Conservation (phyloP, 306 rosid genomes). For the Myrica gale region DNA sequence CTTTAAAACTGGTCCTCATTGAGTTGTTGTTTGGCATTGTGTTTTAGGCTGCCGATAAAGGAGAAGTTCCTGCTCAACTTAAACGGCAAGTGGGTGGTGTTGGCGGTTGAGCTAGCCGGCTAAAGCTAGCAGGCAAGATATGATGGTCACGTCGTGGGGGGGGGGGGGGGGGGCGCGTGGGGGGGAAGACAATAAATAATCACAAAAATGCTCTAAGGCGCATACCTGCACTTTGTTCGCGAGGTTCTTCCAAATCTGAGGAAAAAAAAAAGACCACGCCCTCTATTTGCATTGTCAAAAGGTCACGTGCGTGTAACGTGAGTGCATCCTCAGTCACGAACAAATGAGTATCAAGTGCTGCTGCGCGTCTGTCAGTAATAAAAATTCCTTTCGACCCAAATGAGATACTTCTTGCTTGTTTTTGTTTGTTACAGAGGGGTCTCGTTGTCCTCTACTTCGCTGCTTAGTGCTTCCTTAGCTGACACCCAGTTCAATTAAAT, state of each 20-base stretch:
- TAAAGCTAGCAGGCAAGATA: slow-evolving; percentile 25
- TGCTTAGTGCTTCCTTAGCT: background rate
- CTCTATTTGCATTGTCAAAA: background rate
- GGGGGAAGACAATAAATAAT: background rate
- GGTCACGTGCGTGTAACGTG: slow-evolving; percentile 32
- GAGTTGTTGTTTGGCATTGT: background rate
- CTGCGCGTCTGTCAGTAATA: background rate
- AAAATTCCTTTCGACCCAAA: background rate
- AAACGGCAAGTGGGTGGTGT: background rate
- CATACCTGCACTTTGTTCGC: too few species aligned
- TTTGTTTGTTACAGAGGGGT: background rate
- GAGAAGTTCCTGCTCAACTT: background rate
- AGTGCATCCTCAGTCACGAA: background rate
- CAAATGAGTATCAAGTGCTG: slow-evolving; percentile 19
- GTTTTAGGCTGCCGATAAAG: background rate
- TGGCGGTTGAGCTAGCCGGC: slow-evolving; percentile 23
- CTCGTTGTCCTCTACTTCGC: background rate
- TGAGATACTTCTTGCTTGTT: background rate
- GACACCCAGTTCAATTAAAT: background rate
- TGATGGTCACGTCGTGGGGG: slow-evolving; percentile 32
- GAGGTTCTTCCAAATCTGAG: slow-evolving; percentile 9
- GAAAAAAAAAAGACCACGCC: background rate
- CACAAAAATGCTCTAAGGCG: background rate
- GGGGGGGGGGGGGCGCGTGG: slow-evolving; percentile 15
- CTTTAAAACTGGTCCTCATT: background rate